A percentile compares a stretch with the other conserved stretches of the same genome.
Evolutionary conservation across 2,329 filamentous ascomycete genomes (phyloP).

Genomic region (Fusarium sambucinum): DNA sequence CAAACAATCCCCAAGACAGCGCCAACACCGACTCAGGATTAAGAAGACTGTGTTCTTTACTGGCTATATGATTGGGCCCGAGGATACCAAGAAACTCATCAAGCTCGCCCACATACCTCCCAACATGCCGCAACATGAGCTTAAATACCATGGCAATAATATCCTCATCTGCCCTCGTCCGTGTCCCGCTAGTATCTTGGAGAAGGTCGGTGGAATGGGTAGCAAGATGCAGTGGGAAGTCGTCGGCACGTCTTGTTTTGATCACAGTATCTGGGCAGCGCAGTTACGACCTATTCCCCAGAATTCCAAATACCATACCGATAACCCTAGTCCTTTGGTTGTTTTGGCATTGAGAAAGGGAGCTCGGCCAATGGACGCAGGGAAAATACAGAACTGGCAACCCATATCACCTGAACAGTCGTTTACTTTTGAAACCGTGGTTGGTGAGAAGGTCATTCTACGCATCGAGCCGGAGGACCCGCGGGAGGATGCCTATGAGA

Average conservation of each 20-base stretch:
- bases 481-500: conserved; percentile 72
- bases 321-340: conserved; percentile 81
- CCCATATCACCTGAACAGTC: conserved; percentile 77
- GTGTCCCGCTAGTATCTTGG: conserved; percentile 77
- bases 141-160: conserved; percentile 87
- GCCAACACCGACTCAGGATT: conserved; percentile 71
- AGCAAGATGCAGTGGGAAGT: conserved; percentile 87
- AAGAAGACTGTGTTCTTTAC: conserved; percentile 93
- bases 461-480: conserved; percentile 80
- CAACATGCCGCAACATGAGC: conserved; percentile 73
- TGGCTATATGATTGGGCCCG: conserved; percentile 82
- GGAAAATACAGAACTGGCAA: conserved; percentile 86
- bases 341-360: conserved; percentile 84
- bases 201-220: conserved; percentile 89
- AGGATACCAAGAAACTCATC: conserved; percentile 79
- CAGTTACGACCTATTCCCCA: conserved; percentile 78
- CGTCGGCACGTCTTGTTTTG: conserved; percentile 77
- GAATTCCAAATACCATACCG: conserved; percentile 78
- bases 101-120: conserved; percentile 74
- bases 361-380: conserved; percentile 81
- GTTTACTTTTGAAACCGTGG: conserved; percentile 82
- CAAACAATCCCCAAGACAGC: conserved; percentile 51
- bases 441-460: conserved; percentile 88
- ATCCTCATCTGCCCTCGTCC: conserved; percentile 89
- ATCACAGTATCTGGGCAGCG: conserved; percentile 90